phyloP scores from a whole-genome alignment of 2,329 filamentous ascomycete species.

The Calcarisporium arbuscula region DNA sequence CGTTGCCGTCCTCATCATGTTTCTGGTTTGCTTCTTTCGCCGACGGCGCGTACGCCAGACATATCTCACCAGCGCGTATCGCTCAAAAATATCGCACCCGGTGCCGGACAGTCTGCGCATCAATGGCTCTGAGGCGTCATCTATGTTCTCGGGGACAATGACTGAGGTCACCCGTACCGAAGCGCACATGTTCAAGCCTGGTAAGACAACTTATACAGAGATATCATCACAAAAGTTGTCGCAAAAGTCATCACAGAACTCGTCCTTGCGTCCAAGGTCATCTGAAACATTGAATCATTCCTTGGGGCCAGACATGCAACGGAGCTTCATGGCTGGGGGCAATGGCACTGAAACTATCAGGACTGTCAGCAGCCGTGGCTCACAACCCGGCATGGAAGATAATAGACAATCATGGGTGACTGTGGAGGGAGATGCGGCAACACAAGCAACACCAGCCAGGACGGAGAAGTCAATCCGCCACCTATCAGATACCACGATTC shows the following conservation, averaged over 20 bases:
- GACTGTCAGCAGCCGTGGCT: slow-evolving; percentile 14
- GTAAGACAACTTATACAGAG: slow-evolving; percentile 17
- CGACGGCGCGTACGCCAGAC: slow-evolving; percentile 21
- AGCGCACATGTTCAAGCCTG: slow-evolving; percentile 11
- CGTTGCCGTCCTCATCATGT: slow-evolving; percentile 24
- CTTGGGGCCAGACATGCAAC: slow-evolving; percentile 17
- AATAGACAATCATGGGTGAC: slow-evolving; percentile 29
- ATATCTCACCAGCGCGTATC: slow-evolving; percentile 22
- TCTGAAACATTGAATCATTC: slow-evolving; percentile 21
- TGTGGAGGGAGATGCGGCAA: slow-evolving; percentile 20
- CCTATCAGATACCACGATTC: slow-evolving; percentile 19
- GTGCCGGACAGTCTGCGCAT: slow-evolving; percentile 20
- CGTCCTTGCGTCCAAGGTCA: slow-evolving; percentile 14
- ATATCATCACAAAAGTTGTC: slow-evolving; percentile 16
- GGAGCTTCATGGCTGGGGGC: slow-evolving; percentile 17
- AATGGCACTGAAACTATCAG: slow-evolving; percentile 14
- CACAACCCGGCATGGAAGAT: slow-evolving; percentile 17
- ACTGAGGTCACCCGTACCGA: slow-evolving; percentile 8
- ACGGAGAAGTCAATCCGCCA: slow-evolving; percentile 18
- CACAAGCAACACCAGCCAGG: slow-evolving; percentile 14
- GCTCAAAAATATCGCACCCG: slow-evolving; percentile 26
- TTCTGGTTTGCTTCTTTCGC: slow-evolving; percentile 27
- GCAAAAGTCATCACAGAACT: slow-evolving; percentile 17
- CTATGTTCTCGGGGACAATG: slow-evolving; percentile 15
- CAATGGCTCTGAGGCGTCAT: slow-evolving; percentile 17